Conservation (phyloP, 441 rosid genomes). For the Eruca vesicaria region DNA sequence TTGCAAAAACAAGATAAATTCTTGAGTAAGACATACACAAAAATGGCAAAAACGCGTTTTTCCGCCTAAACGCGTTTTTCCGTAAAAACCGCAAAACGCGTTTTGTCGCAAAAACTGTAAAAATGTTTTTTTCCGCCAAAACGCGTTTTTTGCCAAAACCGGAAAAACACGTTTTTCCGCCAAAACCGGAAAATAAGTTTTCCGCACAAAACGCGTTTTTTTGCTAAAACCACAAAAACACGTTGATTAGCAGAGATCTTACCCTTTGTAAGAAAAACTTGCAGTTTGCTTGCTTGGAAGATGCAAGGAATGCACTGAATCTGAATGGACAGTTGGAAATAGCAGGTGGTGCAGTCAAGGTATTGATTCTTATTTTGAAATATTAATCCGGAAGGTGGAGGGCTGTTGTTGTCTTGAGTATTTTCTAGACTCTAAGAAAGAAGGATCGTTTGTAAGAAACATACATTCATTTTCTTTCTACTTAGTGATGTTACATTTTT, state of each 20-base stretch:
- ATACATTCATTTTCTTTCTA: background rate
- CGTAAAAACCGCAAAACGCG: too few relatives aligned
- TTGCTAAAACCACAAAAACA: too few relatives aligned
- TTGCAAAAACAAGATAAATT: too few relatives aligned
- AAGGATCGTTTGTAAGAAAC: background rate
- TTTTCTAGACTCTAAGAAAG: conserved; percentile 3
- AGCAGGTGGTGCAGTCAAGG: conserved; percentile 92
- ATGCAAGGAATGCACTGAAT: conserved; percentile 88
- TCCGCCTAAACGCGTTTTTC: too few relatives aligned
- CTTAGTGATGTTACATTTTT: background rate
- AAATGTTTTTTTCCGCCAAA: too few relatives aligned
- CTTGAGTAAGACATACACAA: too few relatives aligned
- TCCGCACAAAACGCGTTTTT: too few relatives aligned
- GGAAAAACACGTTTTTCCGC: too few relatives aligned
- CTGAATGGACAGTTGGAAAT: conserved; percentile 92
- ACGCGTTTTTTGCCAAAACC: too few relatives aligned
- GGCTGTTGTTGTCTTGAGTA: background rate
- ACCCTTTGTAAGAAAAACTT: conserved; percentile 14
- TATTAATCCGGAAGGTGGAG: background rate
- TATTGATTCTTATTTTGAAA: conserved; percentile 13
- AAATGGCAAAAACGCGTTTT: too few relatives aligned
- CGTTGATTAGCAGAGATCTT: background rate
- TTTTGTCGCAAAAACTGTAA: too few relatives aligned
- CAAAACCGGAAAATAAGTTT: too few relatives aligned
- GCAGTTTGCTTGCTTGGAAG: conserved; percentile 95